These are phyloP conservation scores for Vanderwaltozyma polyspora DNA, from an alignment of 805 yeast genomes.

Conservation along the genomic window DNA sequence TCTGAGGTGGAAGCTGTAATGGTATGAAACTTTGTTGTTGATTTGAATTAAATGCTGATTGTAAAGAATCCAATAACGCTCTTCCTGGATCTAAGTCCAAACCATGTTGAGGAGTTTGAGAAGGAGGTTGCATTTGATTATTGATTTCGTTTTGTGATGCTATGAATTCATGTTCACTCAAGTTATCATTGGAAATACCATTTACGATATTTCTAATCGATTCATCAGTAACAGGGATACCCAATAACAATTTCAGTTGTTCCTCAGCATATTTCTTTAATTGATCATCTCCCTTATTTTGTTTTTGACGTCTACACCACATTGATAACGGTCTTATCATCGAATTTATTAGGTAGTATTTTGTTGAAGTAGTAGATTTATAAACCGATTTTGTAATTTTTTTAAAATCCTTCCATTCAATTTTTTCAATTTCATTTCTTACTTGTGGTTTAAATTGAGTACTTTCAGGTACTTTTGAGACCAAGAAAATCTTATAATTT, in stretches of 20 bases:
- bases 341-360: constrained; percentile 29
- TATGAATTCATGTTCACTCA: no score
- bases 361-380: constrained; percentile 18
- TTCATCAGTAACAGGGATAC: constrained; percentile 34
- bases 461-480: constrained; percentile 67
- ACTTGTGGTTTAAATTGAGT: constrained; percentile 69
- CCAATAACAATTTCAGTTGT: constrained; percentile 53
- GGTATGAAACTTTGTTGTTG: constrained; percentile 3
- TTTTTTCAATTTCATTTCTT: constrained; percentile 75
- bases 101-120: background rate
- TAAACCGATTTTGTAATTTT: constrained; percentile 27
- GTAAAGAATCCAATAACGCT: constrained; percentile 56
- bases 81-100: constrained; percentile 55
- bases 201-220: constrained; percentile 2
- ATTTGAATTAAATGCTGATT: constrained; percentile 30
- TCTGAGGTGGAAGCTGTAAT: constrained; percentile 6
- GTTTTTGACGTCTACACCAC: constrained; percentile 47
- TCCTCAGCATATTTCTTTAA: constrained; percentile 53
- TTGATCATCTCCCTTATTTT: constrained; percentile 42
- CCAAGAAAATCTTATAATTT: constrained; percentile 71
- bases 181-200: background rate
- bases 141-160: no score
- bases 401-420: constrained; percentile 66
- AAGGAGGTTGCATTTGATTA: background rate
- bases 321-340: constrained; percentile 34